Evolutionary conservation across 371 early-diverging fungal genomes (phyloP).

Genomic region (Mortierella sp.): DNA sequence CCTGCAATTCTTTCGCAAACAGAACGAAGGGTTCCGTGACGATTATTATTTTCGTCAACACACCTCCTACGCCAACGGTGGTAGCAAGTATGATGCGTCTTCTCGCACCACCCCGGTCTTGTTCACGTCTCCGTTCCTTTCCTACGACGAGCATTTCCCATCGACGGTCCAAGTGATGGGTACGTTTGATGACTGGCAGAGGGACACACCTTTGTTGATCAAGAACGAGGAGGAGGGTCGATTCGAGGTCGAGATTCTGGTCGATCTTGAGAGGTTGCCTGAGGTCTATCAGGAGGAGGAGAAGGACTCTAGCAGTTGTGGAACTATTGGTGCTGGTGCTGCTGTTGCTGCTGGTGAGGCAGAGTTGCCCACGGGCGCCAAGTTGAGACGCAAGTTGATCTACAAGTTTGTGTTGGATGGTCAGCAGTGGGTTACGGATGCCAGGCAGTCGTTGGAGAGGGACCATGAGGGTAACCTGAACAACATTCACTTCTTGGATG

Average conservation of each 20-base stretch:
- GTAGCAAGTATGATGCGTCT: neutral
- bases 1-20: neutral
- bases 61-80: neutral
- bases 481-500: conserved; percentile 23
- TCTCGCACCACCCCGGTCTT: conserved; percentile 7
- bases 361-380: neutral
- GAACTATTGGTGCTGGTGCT: neutral
- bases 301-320: neutral
- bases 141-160: conserved; percentile 10
- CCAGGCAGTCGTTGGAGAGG: conserved; percentile 21
- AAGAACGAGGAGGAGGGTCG: conserved; percentile 16
- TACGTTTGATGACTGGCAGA: conserved; percentile 31
- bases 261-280: conserved; percentile 18
- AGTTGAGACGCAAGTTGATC: conserved; percentile 18
- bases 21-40: neutral
- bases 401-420: conserved; percentile 37
- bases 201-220: neutral
- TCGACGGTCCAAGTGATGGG: conserved; percentile 21
- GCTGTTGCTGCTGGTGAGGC: neutral
- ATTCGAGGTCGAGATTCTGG: conserved; percentile 16
- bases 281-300: neutral
- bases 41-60: neutral
- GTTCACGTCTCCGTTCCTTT: conserved; percentile 19
- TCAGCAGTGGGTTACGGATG: conserved; percentile 30
- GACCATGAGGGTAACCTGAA: conserved; percentile 32